phyloP scores from a whole-genome alignment of 2,329 filamentous ascomycete species.

The Penicillium concentricum region DNA sequence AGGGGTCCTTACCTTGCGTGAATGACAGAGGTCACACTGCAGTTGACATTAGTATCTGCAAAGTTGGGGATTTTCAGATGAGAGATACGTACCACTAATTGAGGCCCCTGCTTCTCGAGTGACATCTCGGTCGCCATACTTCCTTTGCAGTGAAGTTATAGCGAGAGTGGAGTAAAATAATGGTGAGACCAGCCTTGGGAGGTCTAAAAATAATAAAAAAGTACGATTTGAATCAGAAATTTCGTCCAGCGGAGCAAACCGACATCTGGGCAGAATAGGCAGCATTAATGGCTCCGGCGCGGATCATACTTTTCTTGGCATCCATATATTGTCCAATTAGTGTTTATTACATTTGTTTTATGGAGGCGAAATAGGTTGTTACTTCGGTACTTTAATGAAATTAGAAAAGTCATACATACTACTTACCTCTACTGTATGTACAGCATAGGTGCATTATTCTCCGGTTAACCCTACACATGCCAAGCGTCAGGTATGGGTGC shows the following conservation, averaged over 20 bases:
- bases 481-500: too few species aligned
- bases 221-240: not conserved
- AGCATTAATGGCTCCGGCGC: not conserved
- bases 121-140: not conserved
- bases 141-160: not conserved
- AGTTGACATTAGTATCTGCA: not conserved
- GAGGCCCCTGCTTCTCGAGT: not conserved
- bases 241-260: not conserved
- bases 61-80: not conserved
- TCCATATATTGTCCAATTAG: not conserved
- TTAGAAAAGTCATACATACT: too few species aligned
- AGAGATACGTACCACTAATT: not conserved
- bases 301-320: not conserved
- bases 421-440: too few species aligned
- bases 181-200: not conserved
- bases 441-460: not conserved
- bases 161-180: not conserved
- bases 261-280: not conserved
- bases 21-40: conserved; percentile 22
- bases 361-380: not conserved
- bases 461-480: not conserved
- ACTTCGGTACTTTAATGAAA: too few species aligned
- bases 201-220: not conserved
- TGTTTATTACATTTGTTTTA: not conserved
- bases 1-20: conserved; percentile 16